A percentile compares a stretch with the other conserved stretches of the same genome.
Evolutionary conservation across 192 early-diverging fungal species (phyloP).

Genomic region (Coemansia sp.): DNA sequence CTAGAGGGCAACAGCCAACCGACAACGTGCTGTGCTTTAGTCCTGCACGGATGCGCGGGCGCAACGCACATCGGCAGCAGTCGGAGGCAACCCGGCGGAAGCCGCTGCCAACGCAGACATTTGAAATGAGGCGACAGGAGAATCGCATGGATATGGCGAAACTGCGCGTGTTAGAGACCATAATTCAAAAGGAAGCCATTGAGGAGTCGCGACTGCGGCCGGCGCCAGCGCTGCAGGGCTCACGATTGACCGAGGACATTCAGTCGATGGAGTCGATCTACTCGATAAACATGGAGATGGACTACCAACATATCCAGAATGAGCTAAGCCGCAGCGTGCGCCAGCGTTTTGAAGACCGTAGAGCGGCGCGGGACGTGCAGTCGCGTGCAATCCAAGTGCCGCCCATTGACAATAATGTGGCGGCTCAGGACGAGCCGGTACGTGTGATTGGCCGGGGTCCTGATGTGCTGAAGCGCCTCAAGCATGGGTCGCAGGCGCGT

Average conservation of each 20-base stretch:
- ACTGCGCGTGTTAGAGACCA: slow-evolving; percentile 42
- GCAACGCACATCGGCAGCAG: slow-evolving; percentile 14
- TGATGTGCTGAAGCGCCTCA: slow-evolving; percentile 28
- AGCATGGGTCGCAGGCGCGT: slow-evolving; percentile 37
- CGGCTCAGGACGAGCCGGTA: neutral
- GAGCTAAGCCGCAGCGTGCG: slow-evolving; percentile 24
- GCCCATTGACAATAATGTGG: neutral
- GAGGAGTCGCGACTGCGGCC: slow-evolving; percentile 47
- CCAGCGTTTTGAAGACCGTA: slow-evolving; percentile 7
- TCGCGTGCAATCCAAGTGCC: neutral
- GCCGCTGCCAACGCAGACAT: slow-evolving; percentile 8
- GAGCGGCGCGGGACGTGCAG: neutral
- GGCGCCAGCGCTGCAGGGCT: slow-evolving; percentile 17
- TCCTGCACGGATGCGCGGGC: slow-evolving; percentile 25
- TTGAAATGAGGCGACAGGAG: slow-evolving; percentile 13
- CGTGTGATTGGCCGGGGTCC: neutral
- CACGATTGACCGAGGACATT: slow-evolving; percentile 27
- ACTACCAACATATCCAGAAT: slow-evolving; percentile 31
- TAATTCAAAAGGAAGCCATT: slow-evolving; percentile 43
- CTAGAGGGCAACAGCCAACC: neutral
- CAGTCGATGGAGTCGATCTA: slow-evolving; percentile 46
- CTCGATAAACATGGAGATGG: slow-evolving; percentile 40
- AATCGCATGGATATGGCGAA: slow-evolving; percentile 33
- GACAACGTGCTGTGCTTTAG: slow-evolving; percentile 29
- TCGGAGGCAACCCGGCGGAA: slow-evolving; percentile 18